Percentiles rank a stretch among this genome's conserved stretches.
Conservation (phyloP, 805 yeast species). For the Candida yuanshanica region DNA sequence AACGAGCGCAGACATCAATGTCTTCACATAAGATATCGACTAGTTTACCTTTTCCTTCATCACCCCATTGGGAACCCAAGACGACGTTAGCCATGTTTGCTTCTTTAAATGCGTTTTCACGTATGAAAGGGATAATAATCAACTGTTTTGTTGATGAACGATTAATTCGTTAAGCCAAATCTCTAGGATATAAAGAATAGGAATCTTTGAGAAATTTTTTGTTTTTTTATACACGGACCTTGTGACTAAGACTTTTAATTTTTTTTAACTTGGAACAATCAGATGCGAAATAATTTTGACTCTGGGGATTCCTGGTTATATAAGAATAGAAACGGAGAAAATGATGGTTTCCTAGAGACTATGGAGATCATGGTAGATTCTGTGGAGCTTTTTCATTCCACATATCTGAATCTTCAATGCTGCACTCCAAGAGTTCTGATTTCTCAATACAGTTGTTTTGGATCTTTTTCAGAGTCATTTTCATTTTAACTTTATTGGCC, state of each 20-base stretch:
- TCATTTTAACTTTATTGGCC: not conserved
- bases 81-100: conserved; percentile 58
- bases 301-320: no score
- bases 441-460: no score
- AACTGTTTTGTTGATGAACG: not conserved
- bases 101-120: not conserved
- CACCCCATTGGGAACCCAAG: conserved; percentile 99
- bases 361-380: no score
- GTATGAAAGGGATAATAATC: not conserved
- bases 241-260: no score
- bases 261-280: no score
- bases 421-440: no score
- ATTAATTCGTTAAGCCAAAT: not conserved
- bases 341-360: no score
- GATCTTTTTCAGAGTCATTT: not conserved
- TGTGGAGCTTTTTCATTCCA: no score
- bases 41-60: conserved; percentile 98
- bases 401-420: no score
- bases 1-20: conserved; percentile 94
- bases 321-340: no score
- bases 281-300: not conserved
- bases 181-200: not conserved
- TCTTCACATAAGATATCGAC: conserved; percentile 94
- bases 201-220: not conserved
- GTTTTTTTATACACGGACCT: not conserved